Evolutionary conservation across 805 yeast species (phyloP).

Genomic region (Teunomyces stri): DNA sequence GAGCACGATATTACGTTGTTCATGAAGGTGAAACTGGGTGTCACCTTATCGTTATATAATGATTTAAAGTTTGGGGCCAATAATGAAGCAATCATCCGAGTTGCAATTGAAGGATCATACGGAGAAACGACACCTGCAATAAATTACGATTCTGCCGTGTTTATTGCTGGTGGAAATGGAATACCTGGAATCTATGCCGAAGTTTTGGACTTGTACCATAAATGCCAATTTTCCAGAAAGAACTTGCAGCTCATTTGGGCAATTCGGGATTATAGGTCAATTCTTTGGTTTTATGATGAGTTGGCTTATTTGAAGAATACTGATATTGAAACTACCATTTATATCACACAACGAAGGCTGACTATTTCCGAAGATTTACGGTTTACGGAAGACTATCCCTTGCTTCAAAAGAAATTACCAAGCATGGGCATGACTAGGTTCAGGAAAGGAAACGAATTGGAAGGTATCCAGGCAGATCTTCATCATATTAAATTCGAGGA

Average conservation of each 20-base stretch:
- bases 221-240: background rate
- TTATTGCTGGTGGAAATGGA: constrained; percentile 66
- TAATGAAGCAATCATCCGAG: constrained; percentile 35
- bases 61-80: constrained; percentile 28
- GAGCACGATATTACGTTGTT: constrained; percentile 18
- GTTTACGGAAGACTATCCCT: background rate
- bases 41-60: constrained; percentile 30
- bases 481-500: constrained; percentile 38
- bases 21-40: constrained; percentile 26
- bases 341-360: constrained; percentile 8
- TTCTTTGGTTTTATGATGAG: constrained; percentile 51
- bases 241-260: constrained; percentile 58
- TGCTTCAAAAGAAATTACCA: background rate
- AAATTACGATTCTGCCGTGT: constrained; percentile 45
- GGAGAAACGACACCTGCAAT: constrained; percentile 49
- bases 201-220: constrained; percentile 19
- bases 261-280: constrained; percentile 49
- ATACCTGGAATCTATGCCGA: constrained; percentile 55
- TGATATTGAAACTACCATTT: constrained; percentile 29
- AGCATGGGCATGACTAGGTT: background rate
- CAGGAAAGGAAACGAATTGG: background rate
- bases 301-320: constrained; percentile 23
- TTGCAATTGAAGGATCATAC: constrained; percentile 61
- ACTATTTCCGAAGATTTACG: background rate
- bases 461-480: constrained; percentile 17